Conservation (phyloP, 2,329 filamentous ascomycete genomes). For the Cytospora schulzeri region DNA sequence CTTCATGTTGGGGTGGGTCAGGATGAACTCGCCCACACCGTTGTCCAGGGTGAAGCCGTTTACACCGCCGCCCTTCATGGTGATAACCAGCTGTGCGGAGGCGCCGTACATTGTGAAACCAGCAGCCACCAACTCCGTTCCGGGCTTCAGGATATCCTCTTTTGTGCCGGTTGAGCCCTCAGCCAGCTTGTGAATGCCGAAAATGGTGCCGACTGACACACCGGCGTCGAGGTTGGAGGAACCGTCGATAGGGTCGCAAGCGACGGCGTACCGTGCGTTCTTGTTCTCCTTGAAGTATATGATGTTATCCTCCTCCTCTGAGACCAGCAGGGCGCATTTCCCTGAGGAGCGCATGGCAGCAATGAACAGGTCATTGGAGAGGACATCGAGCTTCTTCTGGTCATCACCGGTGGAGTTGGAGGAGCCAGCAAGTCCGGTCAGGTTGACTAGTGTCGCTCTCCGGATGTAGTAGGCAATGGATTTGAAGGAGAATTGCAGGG, state of each 20-base stretch:
- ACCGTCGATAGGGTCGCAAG: constrained; percentile 97
- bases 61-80: constrained; percentile 88
- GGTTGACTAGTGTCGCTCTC: constrained; percentile 90
- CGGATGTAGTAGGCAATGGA: constrained; percentile 99
- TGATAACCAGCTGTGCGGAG: constrained; percentile 93
- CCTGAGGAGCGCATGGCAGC: constrained; percentile 91
- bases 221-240: constrained; percentile 97
- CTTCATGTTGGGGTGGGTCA: constrained; percentile 92
- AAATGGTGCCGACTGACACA: constrained; percentile 97
- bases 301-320: constrained; percentile 92
- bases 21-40: constrained; percentile 96
- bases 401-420: constrained; percentile 96
- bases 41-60: constrained; percentile 99
- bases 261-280: constrained; percentile 84
- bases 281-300: constrained; percentile 80
- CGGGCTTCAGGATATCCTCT: constrained; percentile 86
- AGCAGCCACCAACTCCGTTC: constrained; percentile 86
- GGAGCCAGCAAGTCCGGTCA: constrained; percentile 91
- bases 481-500: constrained; percentile 99
- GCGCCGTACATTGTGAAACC: constrained; percentile 99
- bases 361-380: constrained; percentile 97
- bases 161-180: constrained; percentile 73
- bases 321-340: constrained; percentile 90
- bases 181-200: constrained; percentile 86
- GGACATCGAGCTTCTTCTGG: constrained; percentile 99